A percentile compares a stretch with the other conserved stretches of the same genome.
Conservation (phyloP, 352 stramenopile genomes). For the Phytophthora sojae region DNA sequence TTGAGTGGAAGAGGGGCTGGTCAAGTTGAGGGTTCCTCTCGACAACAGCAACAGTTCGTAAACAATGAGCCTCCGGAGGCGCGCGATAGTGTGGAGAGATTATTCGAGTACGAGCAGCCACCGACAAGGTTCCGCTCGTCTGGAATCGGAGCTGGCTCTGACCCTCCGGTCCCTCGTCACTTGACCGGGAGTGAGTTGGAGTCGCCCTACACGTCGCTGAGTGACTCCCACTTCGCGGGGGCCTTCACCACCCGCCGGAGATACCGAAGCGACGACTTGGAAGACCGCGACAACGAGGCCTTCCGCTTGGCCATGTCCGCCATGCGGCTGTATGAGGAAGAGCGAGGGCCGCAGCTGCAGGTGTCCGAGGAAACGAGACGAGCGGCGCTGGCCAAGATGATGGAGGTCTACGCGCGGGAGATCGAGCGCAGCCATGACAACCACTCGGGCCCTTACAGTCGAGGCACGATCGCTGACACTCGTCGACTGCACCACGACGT, state of each 20-base stretch:
- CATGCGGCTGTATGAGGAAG: slow-evolving; percentile 82
- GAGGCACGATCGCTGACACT: slow-evolving; percentile 30
- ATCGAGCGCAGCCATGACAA: slow-evolving; percentile 54
- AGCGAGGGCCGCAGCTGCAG: slow-evolving; percentile 51
- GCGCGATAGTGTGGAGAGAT: slow-evolving; percentile 9
- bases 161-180: slow-evolving; percentile 13
- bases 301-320: slow-evolving; percentile 75
- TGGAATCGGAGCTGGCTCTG: slow-evolving; percentile 17
- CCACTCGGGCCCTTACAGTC: slow-evolving; percentile 12
- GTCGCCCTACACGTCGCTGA: slow-evolving; percentile 30
- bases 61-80: background rate
- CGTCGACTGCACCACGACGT: slow-evolving; percentile 26
- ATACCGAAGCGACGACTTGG: slow-evolving; percentile 35
- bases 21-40: background rate
- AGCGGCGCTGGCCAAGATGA: slow-evolving; percentile 74
- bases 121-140: slow-evolving; percentile 16
- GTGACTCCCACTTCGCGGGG: slow-evolving; percentile 27
- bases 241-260: slow-evolving; percentile 23
- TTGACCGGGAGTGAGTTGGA: slow-evolving; percentile 22
- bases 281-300: slow-evolving; percentile 47
- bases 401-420: slow-evolving; percentile 78
- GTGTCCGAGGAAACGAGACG: slow-evolving; percentile 69
- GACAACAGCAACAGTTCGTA: background rate
- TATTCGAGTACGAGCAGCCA: slow-evolving; percentile 22
- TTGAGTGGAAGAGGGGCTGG: slow-evolving; percentile 20